A percentile compares a stretch with the other conserved stretches of the same genome.
Conservation (phyloP, 2,329 filamentous ascomycete genomes). For the Cladosporium colombiae region DNA sequence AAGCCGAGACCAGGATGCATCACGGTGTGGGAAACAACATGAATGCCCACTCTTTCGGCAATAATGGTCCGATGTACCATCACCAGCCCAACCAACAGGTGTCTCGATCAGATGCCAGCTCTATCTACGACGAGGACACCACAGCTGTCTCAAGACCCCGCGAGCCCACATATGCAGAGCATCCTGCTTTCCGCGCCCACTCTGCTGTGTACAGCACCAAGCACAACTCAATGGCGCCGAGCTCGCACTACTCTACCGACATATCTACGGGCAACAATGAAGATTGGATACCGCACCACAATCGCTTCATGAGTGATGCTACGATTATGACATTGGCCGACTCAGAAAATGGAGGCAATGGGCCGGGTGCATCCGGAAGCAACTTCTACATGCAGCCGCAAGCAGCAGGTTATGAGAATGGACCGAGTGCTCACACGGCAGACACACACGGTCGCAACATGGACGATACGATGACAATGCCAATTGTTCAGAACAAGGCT, state of each 20-base stretch:
- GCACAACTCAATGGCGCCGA: constrained; percentile 15
- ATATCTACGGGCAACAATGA: not conserved
- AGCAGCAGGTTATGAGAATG: constrained; percentile 23
- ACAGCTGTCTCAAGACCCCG: constrained; percentile 21
- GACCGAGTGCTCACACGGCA: not conserved
- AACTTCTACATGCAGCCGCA: constrained; percentile 29
- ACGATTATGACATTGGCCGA: constrained; percentile 19
- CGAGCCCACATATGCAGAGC: constrained; percentile 34
- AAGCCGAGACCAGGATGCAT: constrained; percentile 31
- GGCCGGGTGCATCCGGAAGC: constrained; percentile 17
- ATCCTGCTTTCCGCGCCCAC: constrained; percentile 33
- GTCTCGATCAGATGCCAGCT: constrained; percentile 55
- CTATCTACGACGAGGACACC: constrained; percentile 53
- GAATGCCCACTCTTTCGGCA: not conserved
- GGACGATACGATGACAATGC: not conserved
- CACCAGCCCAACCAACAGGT: constrained; percentile 16
- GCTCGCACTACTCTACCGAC: constrained; percentile 12
- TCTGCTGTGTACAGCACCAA: constrained; percentile 27
- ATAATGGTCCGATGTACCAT: not conserved
- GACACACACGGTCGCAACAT: not conserved
- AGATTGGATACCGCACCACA: constrained; percentile 15
- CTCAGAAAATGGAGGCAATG: constrained; percentile 16
- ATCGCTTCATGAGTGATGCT: constrained; percentile 16
- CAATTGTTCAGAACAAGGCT: constrained; percentile 6
- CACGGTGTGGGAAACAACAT: not conserved